Conservation (phyloP, 2,329 filamentous ascomycete genomes). For the Parastagonospora avenae region DNA sequence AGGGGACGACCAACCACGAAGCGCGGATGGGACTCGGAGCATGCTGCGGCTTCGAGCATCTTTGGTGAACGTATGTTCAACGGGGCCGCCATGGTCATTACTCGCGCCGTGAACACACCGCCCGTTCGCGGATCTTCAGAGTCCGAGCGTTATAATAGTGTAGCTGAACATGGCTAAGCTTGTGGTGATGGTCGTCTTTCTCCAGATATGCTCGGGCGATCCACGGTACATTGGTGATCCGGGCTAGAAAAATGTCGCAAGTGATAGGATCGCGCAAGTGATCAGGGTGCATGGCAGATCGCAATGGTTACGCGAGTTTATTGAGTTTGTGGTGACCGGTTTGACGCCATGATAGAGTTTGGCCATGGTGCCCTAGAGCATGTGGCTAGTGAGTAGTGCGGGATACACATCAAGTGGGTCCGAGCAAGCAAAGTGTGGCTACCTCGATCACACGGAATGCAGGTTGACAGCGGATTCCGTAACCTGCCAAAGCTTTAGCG, state of each 20-base stretch:
- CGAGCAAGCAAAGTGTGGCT: not conserved
- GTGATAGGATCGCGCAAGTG: not conserved
- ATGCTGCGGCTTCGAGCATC: too few species aligned
- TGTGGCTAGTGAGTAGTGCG: slow-evolving; percentile 18
- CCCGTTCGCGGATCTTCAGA: not conserved
- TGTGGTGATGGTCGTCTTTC: too few species aligned
- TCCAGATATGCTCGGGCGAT: too few species aligned
- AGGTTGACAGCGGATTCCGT: slow-evolving; percentile 26
- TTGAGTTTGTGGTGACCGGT: slow-evolving; percentile 7
- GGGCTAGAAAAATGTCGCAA: too few species aligned
- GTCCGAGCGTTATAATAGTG: too few species aligned
- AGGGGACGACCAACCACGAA: too few species aligned
- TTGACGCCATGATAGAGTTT: slow-evolving; percentile 25
- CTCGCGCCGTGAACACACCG: not conserved
- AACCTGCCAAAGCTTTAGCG: slow-evolving; percentile 15
- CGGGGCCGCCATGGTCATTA: not conserved
- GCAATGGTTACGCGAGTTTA: not conserved
- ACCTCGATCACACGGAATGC: slow-evolving; percentile 13
- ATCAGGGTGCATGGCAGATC: too few species aligned
- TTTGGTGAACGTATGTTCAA: not conserved
- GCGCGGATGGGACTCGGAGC: too few species aligned
- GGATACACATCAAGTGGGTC: slow-evolving; percentile 5
- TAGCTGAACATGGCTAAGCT: too few species aligned
- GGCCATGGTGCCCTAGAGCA: slow-evolving; percentile 7
- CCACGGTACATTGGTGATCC: too few species aligned